These are phyloP conservation scores for Fomitopsis palustris DNA, from an alignment of 1,284 basidiomycete genomes.

Conservation along the genomic window DNA sequence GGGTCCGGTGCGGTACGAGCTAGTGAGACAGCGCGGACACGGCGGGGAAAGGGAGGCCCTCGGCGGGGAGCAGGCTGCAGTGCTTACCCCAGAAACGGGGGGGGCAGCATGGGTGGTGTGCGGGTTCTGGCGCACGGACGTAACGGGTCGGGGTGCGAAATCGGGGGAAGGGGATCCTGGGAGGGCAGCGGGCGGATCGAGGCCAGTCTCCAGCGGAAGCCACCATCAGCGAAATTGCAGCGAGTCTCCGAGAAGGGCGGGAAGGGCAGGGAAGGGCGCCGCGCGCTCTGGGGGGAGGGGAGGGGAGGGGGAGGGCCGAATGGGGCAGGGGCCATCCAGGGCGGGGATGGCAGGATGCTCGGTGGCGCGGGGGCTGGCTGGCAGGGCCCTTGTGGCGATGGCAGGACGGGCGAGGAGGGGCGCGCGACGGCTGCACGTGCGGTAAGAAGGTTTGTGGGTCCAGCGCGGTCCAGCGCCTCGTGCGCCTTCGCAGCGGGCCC, in stretches of 20 bases:
- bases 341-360: not conserved
- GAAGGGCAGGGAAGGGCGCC: not conserved
- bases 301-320: not conserved
- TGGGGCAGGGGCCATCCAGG: not conserved
- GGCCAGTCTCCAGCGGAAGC: not conserved
- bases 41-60: not conserved
- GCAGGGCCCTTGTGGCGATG: not conserved
- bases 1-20: not conserved
- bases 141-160: slow-evolving; percentile 1
- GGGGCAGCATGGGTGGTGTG: not conserved
- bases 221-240: not conserved
- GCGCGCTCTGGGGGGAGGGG: not conserved
- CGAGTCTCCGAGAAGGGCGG: not conserved
- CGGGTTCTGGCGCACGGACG: not conserved
- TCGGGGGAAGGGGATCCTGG: not conserved
- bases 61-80: not conserved
- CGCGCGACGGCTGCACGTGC: not conserved
- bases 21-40: not conserved
- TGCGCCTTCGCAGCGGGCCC: not conserved
- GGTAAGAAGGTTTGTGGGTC: slow-evolving; percentile 2
- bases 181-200: not conserved
- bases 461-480: slow-evolving; percentile 4
- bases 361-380: not conserved
- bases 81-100: not conserved
- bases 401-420: not conserved